Evolutionary conservation across 1,284 basidiomycete genomes (phyloP), one percentile per base, ranked within the genome.

Genomic region (Cystobasidium sp.): DNA sequence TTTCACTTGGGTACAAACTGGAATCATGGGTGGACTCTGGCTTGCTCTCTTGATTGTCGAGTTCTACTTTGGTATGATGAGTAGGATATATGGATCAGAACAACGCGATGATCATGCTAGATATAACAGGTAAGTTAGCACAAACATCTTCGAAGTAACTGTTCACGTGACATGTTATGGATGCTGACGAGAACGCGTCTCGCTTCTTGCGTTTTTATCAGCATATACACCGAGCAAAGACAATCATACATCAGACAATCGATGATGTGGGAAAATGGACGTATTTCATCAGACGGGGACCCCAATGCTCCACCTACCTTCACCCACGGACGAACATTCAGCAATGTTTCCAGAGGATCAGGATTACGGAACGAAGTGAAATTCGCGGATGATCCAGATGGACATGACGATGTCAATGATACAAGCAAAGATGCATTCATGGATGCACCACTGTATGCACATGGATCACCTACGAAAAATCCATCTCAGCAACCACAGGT

Each of bases 1-100:
- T 68, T 94, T 96, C 80, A 86, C 92, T 7, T 96, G 92, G 92
- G 90, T 92, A 6, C 90, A 92, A 80, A 84, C 96, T n/a, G 94
- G 94, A 47, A 84, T 96, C 76, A 94, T 96, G 92, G 90, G 86
- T 22, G 91, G 88, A 4, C 84, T 94, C 20, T 96, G 92, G 91
- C 82, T 90, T 6, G 80, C 94, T 12, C 85, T 96, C 41, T 88
- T 87, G 24, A 84, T 91, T 68, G 84, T 91, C 82, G 79, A 93
- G 91, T 77, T 85, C 39, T 93, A 93, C 82, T 84, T 92, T 66
- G 87, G 86, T 78, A 81, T 90, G 76, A 86, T 94, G 53, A 80
- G 92, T 46, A 87, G 88, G 9, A 88, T 88, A 5, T 97, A 94
- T 82, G 87, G 89, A 10, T 84, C 85, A 18, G 86, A 87, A 22